Evolutionary conservation across 257 asterid species (phyloP).

Genomic region (Petunia secreta): DNA sequence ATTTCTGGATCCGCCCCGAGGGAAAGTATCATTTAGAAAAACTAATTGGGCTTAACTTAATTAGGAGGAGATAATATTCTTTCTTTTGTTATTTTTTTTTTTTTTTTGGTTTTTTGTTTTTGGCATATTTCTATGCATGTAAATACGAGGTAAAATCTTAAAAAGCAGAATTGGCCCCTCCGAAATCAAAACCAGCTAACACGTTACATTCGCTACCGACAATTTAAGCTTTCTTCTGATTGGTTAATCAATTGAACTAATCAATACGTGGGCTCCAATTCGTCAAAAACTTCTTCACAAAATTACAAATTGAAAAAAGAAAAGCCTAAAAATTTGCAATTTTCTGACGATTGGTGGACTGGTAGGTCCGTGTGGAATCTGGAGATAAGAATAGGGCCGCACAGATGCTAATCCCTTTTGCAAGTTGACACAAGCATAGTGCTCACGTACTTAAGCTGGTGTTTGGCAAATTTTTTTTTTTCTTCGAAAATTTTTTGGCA

Average conservation of each 20-base stretch:
- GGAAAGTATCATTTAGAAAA: no score
- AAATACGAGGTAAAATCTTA: no score
- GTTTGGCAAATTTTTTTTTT: not conserved
- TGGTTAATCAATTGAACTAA: not conserved
- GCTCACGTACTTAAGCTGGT: not conserved
- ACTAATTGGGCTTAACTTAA: no score
- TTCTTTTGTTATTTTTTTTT: no score
- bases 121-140: no score
- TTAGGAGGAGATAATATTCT: no score
- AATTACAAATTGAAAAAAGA: not conserved
- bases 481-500: not conserved
- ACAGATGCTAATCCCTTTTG: conserved; percentile 24
- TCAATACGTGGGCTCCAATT: not conserved
- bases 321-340: not conserved
- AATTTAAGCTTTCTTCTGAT: not conserved
- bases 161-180: not conserved
- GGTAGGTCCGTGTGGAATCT: conserved; percentile 2
- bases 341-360: not conserved
- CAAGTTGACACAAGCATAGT: conserved; percentile 22
- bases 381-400: conserved; percentile 30
- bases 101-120: no score
- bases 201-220: conserved; percentile 20
- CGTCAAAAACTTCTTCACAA: not conserved
- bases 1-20: no score
- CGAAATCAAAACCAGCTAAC: not conserved